These are phyloP conservation scores for Coelastrella sp. DNA, from an alignment of 139 green algal species.

Conservation along the genomic window DNA sequence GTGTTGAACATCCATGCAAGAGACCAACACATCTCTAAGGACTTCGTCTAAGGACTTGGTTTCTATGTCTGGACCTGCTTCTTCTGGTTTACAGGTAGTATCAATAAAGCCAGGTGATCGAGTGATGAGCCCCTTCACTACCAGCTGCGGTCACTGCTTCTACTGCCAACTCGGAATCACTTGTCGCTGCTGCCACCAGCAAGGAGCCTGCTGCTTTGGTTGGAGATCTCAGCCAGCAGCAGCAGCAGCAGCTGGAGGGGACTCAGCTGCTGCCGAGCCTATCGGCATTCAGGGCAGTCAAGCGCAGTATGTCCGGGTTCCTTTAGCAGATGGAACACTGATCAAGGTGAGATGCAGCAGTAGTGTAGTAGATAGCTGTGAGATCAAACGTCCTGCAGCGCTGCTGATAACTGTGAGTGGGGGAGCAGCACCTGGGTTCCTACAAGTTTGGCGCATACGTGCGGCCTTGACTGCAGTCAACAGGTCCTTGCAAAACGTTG, in stretches of 20 bases:
- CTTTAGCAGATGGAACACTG: constrained; percentile 69
- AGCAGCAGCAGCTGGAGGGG: constrained; percentile 18
- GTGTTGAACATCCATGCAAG: too few relatives aligned
- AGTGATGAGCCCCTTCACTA: constrained; percentile 69
- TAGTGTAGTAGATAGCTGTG: too few relatives aligned
- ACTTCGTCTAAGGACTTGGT: too few relatives aligned
- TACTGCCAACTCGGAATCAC: constrained; percentile 57
- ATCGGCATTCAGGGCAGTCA: constrained; percentile 68
- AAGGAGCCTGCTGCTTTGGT: constrained; percentile 29
- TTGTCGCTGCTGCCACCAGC: constrained; percentile 38
- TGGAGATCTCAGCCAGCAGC: constrained; percentile 17
- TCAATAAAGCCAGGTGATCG: constrained; percentile 44
- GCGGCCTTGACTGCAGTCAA: too few relatives aligned
- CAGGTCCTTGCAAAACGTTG: too few relatives aligned
- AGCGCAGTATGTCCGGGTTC: constrained; percentile 74
- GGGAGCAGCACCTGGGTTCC: too few relatives aligned
- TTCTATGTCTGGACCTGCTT: too few relatives aligned
- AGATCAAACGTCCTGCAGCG: too few relatives aligned
- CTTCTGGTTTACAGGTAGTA: background rate
- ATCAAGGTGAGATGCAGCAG: constrained; percentile 52
- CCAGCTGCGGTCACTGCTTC: constrained; percentile 60
- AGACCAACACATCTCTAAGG: too few relatives aligned
- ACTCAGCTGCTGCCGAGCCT: background rate
- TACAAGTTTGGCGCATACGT: too few relatives aligned
- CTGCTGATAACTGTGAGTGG: too few relatives aligned